phyloP scores from a whole-genome alignment of 768 basidiomycete species.

The Kwoniella dendrophila region DNA sequence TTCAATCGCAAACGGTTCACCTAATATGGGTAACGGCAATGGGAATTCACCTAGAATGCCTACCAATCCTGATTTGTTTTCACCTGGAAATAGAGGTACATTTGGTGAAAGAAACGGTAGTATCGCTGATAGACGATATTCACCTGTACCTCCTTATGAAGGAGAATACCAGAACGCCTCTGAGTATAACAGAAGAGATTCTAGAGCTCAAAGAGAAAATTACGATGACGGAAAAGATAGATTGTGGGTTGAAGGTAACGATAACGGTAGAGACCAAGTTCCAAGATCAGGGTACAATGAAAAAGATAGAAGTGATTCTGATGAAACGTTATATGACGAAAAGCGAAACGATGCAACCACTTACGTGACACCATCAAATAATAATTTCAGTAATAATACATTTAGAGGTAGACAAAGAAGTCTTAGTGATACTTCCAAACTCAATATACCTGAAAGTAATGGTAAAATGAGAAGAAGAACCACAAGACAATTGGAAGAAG shows the following conservation, averaged over 20 bases:
- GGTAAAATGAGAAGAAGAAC: slow-evolving; percentile 34
- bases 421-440: slow-evolving; percentile 22
- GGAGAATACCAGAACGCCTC: slow-evolving; percentile 14
- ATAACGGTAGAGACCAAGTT: neutral
- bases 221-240: slow-evolving; percentile 8
- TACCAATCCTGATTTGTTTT: neutral
- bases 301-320: slow-evolving; percentile 9
- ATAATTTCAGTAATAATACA: neutral
- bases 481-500: slow-evolving; percentile 39
- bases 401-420: slow-evolving; percentile 11
- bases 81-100: slow-evolving; percentile 16
- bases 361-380: too few species aligned
- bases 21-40: neutral
- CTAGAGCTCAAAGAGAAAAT: neutral
- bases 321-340: slow-evolving; percentile 23
- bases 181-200: slow-evolving; percentile 8
- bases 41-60: slow-evolving; percentile 8
- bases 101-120: slow-evolving; percentile 22
- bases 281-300: slow-evolving; percentile 6
- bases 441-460: neutral
- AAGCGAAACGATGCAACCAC: too few species aligned
- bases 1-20: slow-evolving; percentile 22
- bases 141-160: slow-evolving; percentile 31
- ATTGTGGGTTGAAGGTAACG: slow-evolving; percentile 13
- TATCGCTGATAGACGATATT: slow-evolving; percentile 14